Percentiles rank a stretch among this genome's conserved stretches.
These are phyloP conservation scores for Aspergillus sp. DNA, from an alignment of 2,329 filamentous ascomycete genomes.

Conservation along the genomic window DNA sequence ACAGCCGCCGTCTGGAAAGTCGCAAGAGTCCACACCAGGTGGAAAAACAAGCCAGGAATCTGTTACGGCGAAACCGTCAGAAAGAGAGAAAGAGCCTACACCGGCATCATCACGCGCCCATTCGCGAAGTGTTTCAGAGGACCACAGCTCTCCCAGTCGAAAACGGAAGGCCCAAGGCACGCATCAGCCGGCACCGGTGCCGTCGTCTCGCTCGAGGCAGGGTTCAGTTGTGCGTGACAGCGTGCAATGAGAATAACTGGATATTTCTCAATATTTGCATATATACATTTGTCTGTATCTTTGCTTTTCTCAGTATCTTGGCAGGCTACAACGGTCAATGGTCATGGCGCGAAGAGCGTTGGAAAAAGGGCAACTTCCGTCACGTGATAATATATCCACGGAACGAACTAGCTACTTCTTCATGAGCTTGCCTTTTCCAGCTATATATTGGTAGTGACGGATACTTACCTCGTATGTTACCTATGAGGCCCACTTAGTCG, in stretches of 20 bases:
- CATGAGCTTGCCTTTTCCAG: no score
- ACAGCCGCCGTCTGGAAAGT: conserved; percentile 29
- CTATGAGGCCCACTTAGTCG: no score
- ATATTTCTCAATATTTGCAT: background rate
- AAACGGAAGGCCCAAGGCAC: conserved; percentile 68
- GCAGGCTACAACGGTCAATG: no score
- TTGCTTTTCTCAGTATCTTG: no score
- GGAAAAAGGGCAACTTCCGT: no score
- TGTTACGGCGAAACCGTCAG: background rate
- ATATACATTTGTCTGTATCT: background rate
- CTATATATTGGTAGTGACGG: no score
- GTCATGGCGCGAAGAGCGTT: no score
- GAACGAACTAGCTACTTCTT: no score
- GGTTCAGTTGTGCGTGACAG: background rate
- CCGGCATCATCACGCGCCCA: conserved; percentile 49
- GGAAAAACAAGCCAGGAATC: conserved; percentile 57
- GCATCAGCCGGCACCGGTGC: conserved; percentile 46
- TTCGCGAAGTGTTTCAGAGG: conserved; percentile 50
- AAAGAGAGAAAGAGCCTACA: conserved; percentile 59
- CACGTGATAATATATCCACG: no score
- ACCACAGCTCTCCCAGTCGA: conserved; percentile 65
- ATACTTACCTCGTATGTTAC: no score
- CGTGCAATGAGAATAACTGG: no score
- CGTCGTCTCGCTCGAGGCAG: conserved; percentile 35
- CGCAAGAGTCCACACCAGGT: conserved; percentile 66